A percentile compares a stretch with the other conserved stretches of the same genome.
Conservation (phyloP, 129 eudicot species). For the Tagetes erecta region DNA sequence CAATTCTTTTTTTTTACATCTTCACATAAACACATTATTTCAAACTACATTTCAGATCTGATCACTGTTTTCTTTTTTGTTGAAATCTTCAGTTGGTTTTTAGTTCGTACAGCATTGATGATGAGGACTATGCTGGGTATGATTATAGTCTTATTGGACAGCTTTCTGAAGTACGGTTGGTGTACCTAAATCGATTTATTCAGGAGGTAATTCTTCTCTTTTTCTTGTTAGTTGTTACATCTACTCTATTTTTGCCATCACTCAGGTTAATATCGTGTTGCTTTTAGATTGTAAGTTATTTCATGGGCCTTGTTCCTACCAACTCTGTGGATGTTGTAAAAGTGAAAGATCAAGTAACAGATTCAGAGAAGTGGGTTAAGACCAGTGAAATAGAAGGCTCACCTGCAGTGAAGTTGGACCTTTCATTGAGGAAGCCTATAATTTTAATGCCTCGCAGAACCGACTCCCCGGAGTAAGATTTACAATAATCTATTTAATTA, state of each 20-base stretch:
- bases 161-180: conserved; percentile 95
- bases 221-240: conserved; percentile 5
- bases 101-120: conserved; percentile 74
- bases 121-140: conserved; percentile 96
- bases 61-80: conserved; percentile 14
- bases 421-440: conserved; percentile 86
- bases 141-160: conserved; percentile 86
- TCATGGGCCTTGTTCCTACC: conserved; percentile 91
- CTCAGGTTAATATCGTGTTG: conserved; percentile 30
- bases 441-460: conserved; percentile 94
- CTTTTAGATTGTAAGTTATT: conserved; percentile 71
- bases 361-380: conserved; percentile 83
- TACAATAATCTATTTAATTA: conserved; percentile 3
- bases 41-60: not conserved
- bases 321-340: conserved; percentile 64
- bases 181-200: conserved; percentile 88
- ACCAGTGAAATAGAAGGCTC: conserved; percentile 94
- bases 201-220: conserved; percentile 74
- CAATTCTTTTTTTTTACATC: not conserved
- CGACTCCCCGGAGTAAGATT: conserved; percentile 77
- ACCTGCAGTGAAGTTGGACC: conserved; percentile 95
- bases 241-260: conserved; percentile 11
- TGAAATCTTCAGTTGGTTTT: conserved; percentile 66
- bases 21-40: not conserved
- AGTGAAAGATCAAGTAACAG: conserved; percentile 82